Conservation (phyloP, 2,329 filamentous ascomycete genomes). For the Clonostachys solani region DNA sequence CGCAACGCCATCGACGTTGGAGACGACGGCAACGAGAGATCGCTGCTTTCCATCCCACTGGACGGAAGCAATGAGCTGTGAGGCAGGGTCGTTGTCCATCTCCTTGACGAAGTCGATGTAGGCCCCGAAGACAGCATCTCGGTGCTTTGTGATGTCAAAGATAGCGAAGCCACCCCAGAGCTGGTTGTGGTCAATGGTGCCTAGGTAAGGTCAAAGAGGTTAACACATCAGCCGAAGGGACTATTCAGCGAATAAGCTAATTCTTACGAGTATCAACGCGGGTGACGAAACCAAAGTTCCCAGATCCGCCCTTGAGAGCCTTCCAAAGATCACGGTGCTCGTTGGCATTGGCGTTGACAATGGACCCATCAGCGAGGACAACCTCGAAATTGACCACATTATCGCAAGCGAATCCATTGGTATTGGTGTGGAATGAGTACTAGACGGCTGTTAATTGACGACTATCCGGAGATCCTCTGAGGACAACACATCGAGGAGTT, state of each 20-base stretch:
- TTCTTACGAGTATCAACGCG: conserved; percentile 27
- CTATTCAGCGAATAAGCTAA: no score
- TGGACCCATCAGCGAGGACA: conserved; percentile 33
- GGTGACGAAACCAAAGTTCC: conserved; percentile 46
- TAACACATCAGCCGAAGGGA: no score
- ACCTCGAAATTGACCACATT: conserved; percentile 34
- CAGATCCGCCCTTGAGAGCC: conserved; percentile 43
- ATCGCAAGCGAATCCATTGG: conserved; percentile 35
- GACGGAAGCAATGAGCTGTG: conserved; percentile 19
- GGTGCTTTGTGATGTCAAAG: conserved; percentile 11
- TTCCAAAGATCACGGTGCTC: conserved; percentile 48
- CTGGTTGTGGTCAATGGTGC: conserved; percentile 9
- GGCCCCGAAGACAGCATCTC: conserved; percentile 15
- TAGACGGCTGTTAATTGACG: neutral
- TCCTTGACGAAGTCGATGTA: conserved; percentile 19
- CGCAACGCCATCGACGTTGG: conserved; percentile 16
- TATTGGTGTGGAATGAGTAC: conserved; percentile 7
- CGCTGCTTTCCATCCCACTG: conserved; percentile 10
- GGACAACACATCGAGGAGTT: neutral
- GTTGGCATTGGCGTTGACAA: conserved; percentile 31
- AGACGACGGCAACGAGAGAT: conserved; percentile 12
- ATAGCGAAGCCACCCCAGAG: conserved; percentile 20
- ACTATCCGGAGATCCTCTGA: neutral
- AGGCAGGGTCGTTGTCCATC: conserved; percentile 14
- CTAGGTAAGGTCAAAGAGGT: neutral